Evolutionary conservation across 306 rosid species (phyloP).

Genomic region (Corylus heterophylla): DNA sequence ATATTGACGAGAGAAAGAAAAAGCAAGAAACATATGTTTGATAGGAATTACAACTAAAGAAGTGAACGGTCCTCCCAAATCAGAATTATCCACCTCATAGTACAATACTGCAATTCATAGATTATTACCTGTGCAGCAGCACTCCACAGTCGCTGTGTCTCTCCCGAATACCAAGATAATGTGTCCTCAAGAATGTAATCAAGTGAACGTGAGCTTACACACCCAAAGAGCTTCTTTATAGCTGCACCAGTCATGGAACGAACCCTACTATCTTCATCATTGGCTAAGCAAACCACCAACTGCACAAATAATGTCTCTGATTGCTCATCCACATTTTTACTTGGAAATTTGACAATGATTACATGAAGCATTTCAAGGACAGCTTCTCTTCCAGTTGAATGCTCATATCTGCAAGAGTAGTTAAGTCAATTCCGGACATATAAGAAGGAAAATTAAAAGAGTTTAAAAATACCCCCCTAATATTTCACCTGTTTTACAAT

Average conservation of each 20-base stretch:
- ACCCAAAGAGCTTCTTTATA: conserved; percentile 62
- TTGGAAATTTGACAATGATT: conserved; percentile 72
- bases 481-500: too few relatives aligned
- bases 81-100: background rate
- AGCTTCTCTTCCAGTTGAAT: conserved; percentile 82
- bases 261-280: conserved; percentile 70
- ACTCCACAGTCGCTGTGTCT: conserved; percentile 66
- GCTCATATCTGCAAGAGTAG: conserved; percentile 66
- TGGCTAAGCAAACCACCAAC: conserved; percentile 83
- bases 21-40: background rate
- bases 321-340: conserved; percentile 65
- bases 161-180: conserved; percentile 77
- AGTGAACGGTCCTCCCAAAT: background rate
- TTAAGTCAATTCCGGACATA: conserved; percentile 11
- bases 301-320: conserved; percentile 74
- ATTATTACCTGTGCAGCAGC: conserved; percentile 84
- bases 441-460: background rate
- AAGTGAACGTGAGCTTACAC: conserved; percentile 52
- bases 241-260: conserved; percentile 83
- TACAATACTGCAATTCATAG: conserved; percentile 4
- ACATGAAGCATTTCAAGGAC: conserved; percentile 90
- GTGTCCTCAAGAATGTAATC: conserved; percentile 62
- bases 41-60: background rate
- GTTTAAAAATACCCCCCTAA: background rate
- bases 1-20: background rate